Evolutionary conservation across 331 rosid species (phyloP).

Genomic region (Saraca asoca): DNA sequence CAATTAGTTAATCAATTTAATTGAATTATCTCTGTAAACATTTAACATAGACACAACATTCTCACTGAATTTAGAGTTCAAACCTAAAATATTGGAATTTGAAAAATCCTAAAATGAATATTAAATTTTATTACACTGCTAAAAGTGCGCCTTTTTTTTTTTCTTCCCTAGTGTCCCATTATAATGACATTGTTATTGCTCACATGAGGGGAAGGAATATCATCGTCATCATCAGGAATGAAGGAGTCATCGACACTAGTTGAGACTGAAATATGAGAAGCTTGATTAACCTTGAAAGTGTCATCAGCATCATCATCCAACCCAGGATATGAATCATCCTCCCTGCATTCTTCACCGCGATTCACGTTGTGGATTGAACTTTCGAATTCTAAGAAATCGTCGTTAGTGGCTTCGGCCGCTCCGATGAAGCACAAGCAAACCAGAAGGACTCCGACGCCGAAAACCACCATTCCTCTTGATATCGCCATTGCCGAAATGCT

Average conservation of each 20-base stretch:
- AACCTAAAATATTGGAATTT: too few species aligned
- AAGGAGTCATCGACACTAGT: too few species aligned
- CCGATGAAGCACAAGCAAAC: constrained; percentile 25
- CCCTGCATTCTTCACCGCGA: neutral
- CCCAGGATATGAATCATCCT: neutral
- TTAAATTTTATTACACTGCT: too few species aligned
- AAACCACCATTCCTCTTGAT: neutral
- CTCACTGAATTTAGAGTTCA: too few species aligned
- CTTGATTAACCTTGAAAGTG: neutral
- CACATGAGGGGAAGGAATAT: neutral
- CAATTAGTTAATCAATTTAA: too few species aligned
- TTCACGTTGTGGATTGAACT: neutral
- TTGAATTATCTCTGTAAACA: too few species aligned
- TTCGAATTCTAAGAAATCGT: neutral
- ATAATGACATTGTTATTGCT: neutral
- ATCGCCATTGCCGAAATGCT: constrained; percentile 12
- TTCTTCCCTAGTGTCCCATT: neutral
- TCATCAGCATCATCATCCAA: neutral
- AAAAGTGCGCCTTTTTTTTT: too few species aligned
- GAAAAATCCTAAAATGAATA: too few species aligned
- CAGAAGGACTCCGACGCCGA: constrained; percentile 11
- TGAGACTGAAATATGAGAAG: too few species aligned
- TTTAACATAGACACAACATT: too few species aligned
- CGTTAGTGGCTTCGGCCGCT: neutral
- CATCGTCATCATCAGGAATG: neutral